Evolutionary conservation across 805 yeast species (phyloP).

Genomic region (Teunomyces atbi): DNA sequence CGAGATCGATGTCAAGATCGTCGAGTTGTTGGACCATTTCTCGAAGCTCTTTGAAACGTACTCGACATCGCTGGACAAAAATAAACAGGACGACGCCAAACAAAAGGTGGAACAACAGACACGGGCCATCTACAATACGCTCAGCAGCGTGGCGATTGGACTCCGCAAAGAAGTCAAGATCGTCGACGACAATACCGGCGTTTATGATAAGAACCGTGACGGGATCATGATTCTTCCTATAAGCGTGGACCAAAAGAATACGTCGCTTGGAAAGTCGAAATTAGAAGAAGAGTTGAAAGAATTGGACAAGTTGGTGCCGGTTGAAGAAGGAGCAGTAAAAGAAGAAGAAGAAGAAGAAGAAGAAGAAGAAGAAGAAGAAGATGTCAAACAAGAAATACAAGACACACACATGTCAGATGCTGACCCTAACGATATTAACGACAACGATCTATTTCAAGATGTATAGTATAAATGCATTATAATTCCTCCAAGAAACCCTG

Average conservation of each 20-base stretch:
- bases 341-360: not conserved
- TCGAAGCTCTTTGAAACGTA: constrained; percentile 47
- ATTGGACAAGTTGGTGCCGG: constrained; percentile 10
- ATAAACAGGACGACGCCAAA: constrained; percentile 17
- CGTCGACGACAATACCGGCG: constrained; percentile 59
- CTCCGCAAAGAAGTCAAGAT: constrained; percentile 65
- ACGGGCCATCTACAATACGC: constrained; percentile 47
- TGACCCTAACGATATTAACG: constrained; percentile 10
- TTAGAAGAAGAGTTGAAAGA: constrained; percentile 45
- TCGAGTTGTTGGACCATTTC: constrained; percentile 48
- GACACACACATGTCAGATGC: not conserved
- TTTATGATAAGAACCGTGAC: constrained; percentile 43
- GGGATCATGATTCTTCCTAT: constrained; percentile 61
- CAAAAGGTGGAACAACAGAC: constrained; percentile 45
- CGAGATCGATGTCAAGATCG: constrained; percentile 52
- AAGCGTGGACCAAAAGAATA: constrained; percentile 66
- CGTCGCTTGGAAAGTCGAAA: constrained; percentile 61
- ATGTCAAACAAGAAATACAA: not conserved
- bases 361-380: not conserved
- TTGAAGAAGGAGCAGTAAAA: not conserved
- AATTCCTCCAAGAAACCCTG: constrained; percentile 89
- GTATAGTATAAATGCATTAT: constrained; percentile 18
- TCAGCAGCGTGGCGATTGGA: constrained; percentile 58
- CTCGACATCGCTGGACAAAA: constrained; percentile 24
- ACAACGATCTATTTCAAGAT: constrained; percentile 15